Conservation (phyloP, 1,139 yeast species). For the Saccharomyces hybrid region DNA sequence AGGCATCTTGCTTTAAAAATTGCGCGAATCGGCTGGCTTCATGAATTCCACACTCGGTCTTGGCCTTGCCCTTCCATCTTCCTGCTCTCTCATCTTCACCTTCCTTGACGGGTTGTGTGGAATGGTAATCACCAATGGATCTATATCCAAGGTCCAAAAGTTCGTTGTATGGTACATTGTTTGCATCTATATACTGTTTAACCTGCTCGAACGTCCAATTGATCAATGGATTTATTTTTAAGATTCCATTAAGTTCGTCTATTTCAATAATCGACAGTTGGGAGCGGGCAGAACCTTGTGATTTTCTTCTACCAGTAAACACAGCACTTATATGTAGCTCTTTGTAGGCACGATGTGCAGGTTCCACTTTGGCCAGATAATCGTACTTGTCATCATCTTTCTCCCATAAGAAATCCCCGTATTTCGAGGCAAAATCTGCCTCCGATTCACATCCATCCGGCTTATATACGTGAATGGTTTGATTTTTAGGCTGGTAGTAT, state of each 20-base stretch:
- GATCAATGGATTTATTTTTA: conserved; percentile 85
- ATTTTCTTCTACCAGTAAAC: conserved; percentile 83
- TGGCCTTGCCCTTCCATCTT: conserved; percentile 88
- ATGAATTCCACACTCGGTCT: conserved; percentile 96
- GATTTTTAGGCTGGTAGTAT: conserved; percentile 38
- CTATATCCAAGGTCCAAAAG: conserved; percentile 81
- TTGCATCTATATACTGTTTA: conserved; percentile 54
- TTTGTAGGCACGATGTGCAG: conserved; percentile 76
- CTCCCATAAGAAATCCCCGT: conserved; percentile 83
- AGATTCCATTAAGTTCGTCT: conserved; percentile 57
- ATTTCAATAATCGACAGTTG: conserved; percentile 69
- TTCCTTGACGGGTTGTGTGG: conserved; percentile 80
- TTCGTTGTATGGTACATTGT: conserved; percentile 79
- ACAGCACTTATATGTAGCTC: conserved; percentile 71
- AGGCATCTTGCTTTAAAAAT: conserved; percentile 33
- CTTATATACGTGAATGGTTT: conserved; percentile 51
- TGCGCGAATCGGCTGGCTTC: conserved; percentile 66
- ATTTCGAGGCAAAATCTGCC: conserved; percentile 53
- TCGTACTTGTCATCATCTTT: conserved; percentile 76
- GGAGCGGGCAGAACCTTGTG: conserved; percentile 84
- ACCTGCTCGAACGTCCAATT: conserved; percentile 77
- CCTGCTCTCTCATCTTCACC: conserved; percentile 96
- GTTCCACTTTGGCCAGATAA: conserved; percentile 85
- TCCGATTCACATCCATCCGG: conserved; percentile 55
- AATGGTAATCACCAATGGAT: conserved; percentile 93